Percentiles rank a stretch among this genome's conserved stretches.
phyloP scores from a whole-genome alignment of 306 rosid genomes.

The Lotus japonicus region DNA sequence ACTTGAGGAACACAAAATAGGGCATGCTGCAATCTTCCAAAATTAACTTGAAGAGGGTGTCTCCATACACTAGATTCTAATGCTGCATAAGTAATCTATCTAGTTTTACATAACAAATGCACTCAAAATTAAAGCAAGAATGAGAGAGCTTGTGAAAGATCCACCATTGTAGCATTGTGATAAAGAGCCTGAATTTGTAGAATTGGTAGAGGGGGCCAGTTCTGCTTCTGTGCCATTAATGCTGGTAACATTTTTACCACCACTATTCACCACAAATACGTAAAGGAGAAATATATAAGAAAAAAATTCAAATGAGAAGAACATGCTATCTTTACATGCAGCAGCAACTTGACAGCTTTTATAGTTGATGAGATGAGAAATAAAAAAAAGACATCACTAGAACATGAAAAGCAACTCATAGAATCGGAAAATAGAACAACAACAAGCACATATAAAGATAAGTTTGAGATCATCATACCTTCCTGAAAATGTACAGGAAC shows the following conservation, averaged over 20 bases:
- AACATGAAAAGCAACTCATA: background rate
- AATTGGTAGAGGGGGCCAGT: slow-evolving; percentile 75
- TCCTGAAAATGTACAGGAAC: slow-evolving; percentile 73
- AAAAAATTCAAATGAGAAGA: background rate
- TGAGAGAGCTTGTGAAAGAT: slow-evolving; percentile 40
- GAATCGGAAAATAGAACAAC: background rate
- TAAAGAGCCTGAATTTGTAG: slow-evolving; percentile 47
- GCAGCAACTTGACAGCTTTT: background rate
- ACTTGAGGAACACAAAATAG: slow-evolving; percentile 66
- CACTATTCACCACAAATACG: slow-evolving; percentile 34
- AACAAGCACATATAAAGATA: background rate
- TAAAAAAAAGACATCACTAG: background rate
- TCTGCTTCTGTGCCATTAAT: slow-evolving; percentile 56
- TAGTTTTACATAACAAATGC: slow-evolving; percentile 44
- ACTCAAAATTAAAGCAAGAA: slow-evolving; percentile 41
- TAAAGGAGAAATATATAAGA: background rate
- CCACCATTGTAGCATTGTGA: slow-evolving; percentile 33
- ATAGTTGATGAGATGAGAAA: background rate
- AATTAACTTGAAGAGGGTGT: slow-evolving; percentile 21
- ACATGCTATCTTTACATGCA: too few relatives aligned
- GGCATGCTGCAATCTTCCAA: slow-evolving; percentile 42
- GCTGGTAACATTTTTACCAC: slow-evolving; percentile 50
- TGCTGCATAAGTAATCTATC: slow-evolving; percentile 11
- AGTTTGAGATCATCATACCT: slow-evolving; percentile 44
- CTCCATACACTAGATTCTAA: slow-evolving; percentile 23